Conservation (phyloP, 176 grass and related monocot species). For the Zoysia japonica region DNA sequence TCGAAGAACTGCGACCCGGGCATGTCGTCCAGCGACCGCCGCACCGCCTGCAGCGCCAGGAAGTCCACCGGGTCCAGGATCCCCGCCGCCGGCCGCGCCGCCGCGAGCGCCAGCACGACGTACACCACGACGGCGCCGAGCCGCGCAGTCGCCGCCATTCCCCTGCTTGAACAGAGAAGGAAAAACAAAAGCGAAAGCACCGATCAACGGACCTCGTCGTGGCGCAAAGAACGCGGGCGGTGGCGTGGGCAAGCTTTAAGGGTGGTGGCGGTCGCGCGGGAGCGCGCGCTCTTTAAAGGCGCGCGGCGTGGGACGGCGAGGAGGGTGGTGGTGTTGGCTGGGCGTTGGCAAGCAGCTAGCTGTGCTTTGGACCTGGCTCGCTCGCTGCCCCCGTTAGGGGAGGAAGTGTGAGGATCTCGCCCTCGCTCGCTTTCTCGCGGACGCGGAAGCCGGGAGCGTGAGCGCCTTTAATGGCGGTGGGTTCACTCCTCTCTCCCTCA, state of each 20-base stretch:
- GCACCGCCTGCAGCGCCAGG: slow-evolving; percentile 79
- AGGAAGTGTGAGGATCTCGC: slow-evolving; percentile 15
- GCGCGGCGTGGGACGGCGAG: slow-evolving; percentile 30
- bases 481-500: background rate
- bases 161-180: background rate
- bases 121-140: slow-evolving; percentile 27
- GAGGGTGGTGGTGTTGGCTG: background rate
- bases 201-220: slow-evolving; percentile 35
- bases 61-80: slow-evolving; percentile 88
- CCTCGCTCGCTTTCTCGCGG: slow-evolving; percentile 50
- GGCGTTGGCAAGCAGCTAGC: background rate
- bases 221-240: slow-evolving; percentile 14
- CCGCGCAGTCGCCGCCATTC: background rate
- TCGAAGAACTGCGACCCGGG: slow-evolving; percentile 79
- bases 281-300: slow-evolving; percentile 48
- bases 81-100: slow-evolving; percentile 24
- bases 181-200: slow-evolving; percentile 21
- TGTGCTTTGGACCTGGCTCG: slow-evolving; percentile 40
- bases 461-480: slow-evolving; percentile 50
- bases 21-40: slow-evolving; percentile 85
- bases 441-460: slow-evolving; percentile 41
- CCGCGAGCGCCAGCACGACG: slow-evolving; percentile 29
- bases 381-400: slow-evolving; percentile 61
- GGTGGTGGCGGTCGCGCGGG: slow-evolving; percentile 6
- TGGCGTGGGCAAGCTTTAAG: slow-evolving; percentile 48